Evolutionary conservation across 257 asterid species (phyloP).

Genomic region (Capsicum baccatum): DNA sequence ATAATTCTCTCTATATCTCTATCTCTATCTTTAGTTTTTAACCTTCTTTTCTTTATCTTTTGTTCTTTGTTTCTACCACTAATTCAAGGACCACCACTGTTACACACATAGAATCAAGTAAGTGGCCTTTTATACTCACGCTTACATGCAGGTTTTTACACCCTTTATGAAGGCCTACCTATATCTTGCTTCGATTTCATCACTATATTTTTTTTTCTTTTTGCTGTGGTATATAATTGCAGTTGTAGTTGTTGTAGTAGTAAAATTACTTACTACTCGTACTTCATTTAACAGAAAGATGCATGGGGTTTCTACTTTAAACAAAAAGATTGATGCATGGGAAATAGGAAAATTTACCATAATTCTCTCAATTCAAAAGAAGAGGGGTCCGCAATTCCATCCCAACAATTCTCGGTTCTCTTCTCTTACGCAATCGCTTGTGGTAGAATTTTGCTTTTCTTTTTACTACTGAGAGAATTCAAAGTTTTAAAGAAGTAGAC

Average conservation of each 20-base stretch:
- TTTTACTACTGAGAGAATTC: no score
- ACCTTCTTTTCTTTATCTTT: slow-evolving; percentile 34
- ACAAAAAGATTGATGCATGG: neutral
- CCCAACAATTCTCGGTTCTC: neutral
- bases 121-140: slow-evolving; percentile 53
- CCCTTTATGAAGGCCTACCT: slow-evolving; percentile 44
- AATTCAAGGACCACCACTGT: slow-evolving; percentile 70
- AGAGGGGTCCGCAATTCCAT: slow-evolving; percentile 11
- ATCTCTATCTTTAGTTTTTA: slow-evolving; percentile 18
- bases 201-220: slow-evolving; percentile 23
- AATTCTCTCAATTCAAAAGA: neutral
- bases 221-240: neutral
- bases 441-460: neutral
- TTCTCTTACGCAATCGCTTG: neutral
- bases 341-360: slow-evolving; percentile 19
- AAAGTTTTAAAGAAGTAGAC: no score
- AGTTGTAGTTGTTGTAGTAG: neutral
- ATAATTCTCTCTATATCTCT: neutral
- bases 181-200: slow-evolving; percentile 36
- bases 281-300: neutral
- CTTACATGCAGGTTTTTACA: slow-evolving; percentile 42
- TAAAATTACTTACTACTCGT: neutral
- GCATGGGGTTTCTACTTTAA: no score
- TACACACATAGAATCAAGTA: slow-evolving; percentile 42
- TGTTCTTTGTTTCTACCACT: slow-evolving; percentile 38